A percentile compares a stretch with the other conserved stretches of the same genome.
Evolutionary conservation across 148 eudicot species (phyloP).

Genomic region (Arctostaphylos glauca): DNA sequence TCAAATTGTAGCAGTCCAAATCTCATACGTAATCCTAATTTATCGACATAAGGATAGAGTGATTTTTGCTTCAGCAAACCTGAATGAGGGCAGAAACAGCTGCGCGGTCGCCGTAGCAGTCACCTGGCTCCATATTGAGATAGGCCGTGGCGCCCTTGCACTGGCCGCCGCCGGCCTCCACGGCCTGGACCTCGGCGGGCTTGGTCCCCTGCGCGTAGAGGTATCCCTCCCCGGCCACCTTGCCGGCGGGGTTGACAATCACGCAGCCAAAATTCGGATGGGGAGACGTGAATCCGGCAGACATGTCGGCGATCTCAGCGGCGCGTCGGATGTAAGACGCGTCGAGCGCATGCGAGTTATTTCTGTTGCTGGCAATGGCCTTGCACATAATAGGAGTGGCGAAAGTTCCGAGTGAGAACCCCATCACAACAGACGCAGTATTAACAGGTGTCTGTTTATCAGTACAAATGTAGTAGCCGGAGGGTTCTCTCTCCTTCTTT

Average conservation of each 20-base stretch:
- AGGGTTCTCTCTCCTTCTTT: no score
- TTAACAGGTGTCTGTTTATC: neutral
- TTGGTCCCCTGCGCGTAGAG: constrained; percentile 87
- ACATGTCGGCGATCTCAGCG: constrained; percentile 74
- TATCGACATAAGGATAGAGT: neutral
- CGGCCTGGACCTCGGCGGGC: constrained; percentile 84
- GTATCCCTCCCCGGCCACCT: constrained; percentile 72
- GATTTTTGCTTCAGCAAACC: constrained; percentile 29
- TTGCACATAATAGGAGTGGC: constrained; percentile 28
- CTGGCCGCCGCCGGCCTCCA: constrained; percentile 58
- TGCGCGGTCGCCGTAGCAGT: constrained; percentile 67
- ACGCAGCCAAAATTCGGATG: constrained; percentile 97
- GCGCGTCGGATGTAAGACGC: constrained; percentile 70
- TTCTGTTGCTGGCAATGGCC: constrained; percentile 19
- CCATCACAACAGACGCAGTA: constrained; percentile 19
- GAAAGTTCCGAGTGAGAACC: constrained; percentile 22
- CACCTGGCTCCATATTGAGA: constrained; percentile 90
- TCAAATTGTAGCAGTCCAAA: neutral
- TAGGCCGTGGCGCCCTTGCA: constrained; percentile 77
- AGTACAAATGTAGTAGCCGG: no score
- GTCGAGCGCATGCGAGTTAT: constrained; percentile 48
- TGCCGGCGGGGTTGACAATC: constrained; percentile 39
- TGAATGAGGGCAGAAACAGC: constrained; percentile 70
- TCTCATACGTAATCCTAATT: neutral
- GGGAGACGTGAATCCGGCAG: constrained; percentile 85